Evolutionary conservation across 768 basidiomycete species (phyloP).

Genomic region (Plicaturopsis crispa): DNA sequence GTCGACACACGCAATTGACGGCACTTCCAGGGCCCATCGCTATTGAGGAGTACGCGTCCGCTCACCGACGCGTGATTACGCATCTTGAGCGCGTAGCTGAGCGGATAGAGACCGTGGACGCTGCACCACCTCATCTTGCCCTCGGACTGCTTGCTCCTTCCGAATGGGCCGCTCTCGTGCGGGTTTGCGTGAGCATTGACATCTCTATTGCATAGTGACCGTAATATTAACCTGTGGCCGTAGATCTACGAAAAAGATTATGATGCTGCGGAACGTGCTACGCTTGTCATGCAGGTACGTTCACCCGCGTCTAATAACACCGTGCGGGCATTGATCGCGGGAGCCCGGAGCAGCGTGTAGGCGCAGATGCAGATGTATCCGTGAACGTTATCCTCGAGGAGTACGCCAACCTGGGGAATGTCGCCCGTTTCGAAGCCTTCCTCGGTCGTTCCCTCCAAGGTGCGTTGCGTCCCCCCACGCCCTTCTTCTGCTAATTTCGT

Average conservation of each 20-base stretch:
- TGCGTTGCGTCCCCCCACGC: neutral
- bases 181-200: slow-evolving; percentile 38
- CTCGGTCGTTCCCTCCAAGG: slow-evolving; percentile 30
- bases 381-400: slow-evolving; percentile 41
- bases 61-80: too few relatives aligned
- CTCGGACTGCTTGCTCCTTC: too few relatives aligned
- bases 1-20: neutral
- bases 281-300: slow-evolving; percentile 59
- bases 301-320: too few relatives aligned
- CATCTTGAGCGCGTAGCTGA: too few relatives aligned
- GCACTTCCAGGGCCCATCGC: slow-evolving; percentile 2
- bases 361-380: slow-evolving; percentile 33
- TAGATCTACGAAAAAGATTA: slow-evolving; percentile 44
- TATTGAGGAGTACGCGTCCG: too few relatives aligned
- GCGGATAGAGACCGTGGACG: too few relatives aligned
- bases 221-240: neutral
- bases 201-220: neutral
- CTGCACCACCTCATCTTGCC: too few relatives aligned
- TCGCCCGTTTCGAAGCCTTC: slow-evolving; percentile 35
- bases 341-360: too few relatives aligned
- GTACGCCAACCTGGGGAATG: slow-evolving; percentile 40
- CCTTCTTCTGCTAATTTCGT: neutral
- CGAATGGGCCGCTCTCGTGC: slow-evolving; percentile 52
- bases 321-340: slow-evolving; percentile 17
- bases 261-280: slow-evolving; percentile 36